These are phyloP conservation scores for Cyberlindnera nakhonratchasimensis DNA, from an alignment of 805 yeast species.

Conservation along the genomic window DNA sequence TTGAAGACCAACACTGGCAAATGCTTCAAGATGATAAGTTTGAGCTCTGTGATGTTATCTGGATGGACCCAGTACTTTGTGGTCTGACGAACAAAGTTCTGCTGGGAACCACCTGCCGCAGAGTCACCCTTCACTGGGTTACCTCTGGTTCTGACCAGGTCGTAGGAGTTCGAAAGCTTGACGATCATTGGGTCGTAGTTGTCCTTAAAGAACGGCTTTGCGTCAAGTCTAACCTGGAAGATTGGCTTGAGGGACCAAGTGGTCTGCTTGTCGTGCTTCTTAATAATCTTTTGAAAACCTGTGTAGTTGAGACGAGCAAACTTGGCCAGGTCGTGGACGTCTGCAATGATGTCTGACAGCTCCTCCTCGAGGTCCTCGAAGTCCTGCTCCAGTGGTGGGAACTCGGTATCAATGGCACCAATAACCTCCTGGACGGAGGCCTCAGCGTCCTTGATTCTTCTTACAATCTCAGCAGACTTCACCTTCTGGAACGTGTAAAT, in stretches of 20 bases:
- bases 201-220: conserved; percentile 95
- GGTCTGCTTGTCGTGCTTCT: conserved; percentile 93
- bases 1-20: conserved; percentile 96
- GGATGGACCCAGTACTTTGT: conserved; percentile 99
- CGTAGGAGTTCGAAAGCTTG: conserved; percentile 83
- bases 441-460: conserved; percentile 83
- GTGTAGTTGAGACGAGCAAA: conserved; percentile 92
- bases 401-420: conserved; percentile 46
- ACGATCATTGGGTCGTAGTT: conserved; percentile 88
- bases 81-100: conserved; percentile 96
- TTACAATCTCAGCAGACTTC: conserved; percentile 78
- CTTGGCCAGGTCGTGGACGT: conserved; percentile 94
- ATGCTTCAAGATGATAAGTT: conserved; percentile 88
- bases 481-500: conserved; percentile 88
- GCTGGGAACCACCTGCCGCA: conserved; percentile 97
- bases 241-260: conserved; percentile 80
- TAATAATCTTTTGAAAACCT: conserved; percentile 94
- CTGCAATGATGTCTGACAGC: conserved; percentile 85
- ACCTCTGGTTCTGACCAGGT: conserved; percentile 92
- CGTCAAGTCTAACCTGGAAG: conserved; percentile 86
- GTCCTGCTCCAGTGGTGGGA: conserved; percentile 57
- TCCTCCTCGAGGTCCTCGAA: conserved; percentile 75
- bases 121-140: conserved; percentile 94
- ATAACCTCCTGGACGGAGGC: conserved; percentile 65
- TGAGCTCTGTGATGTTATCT: conserved; percentile 94